Conservation (phyloP, 2,329 filamentous ascomycete species). For the Epichloe gansuensis region DNA sequence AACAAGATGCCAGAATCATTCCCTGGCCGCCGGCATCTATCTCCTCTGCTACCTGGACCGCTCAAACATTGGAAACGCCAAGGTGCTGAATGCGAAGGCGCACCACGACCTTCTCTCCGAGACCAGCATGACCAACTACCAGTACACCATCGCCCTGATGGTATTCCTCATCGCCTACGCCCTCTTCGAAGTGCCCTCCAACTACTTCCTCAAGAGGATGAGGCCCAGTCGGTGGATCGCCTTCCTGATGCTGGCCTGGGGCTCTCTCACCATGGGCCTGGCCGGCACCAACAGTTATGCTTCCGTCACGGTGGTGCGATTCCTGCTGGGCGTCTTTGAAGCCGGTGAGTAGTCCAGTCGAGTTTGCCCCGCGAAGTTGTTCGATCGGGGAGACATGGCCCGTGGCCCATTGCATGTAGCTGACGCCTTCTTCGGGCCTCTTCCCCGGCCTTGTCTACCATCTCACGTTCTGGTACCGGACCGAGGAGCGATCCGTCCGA, state of each 20-base stretch:
- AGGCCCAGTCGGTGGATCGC: conserved; percentile 52
- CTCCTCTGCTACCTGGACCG: conserved; percentile 57
- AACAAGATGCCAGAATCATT: conserved; percentile 51
- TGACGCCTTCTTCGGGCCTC: conserved; percentile 32
- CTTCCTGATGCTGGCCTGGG: conserved; percentile 56
- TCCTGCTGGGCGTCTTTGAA: conserved; percentile 58
- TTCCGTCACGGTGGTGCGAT: conserved; percentile 52
- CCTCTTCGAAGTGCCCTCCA: conserved; percentile 53
- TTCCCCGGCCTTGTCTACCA: conserved; percentile 51
- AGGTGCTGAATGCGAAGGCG: conserved; percentile 49
- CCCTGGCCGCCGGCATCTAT: conserved; percentile 51
- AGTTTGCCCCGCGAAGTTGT: no score
- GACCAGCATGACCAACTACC: conserved; percentile 46
- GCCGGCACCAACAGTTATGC: conserved; percentile 51
- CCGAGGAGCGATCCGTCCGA: conserved; percentile 55
- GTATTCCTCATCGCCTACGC: conserved; percentile 50
- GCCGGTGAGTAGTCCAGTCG: conserved; percentile 22
- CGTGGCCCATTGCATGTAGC: conserved; percentile 35
- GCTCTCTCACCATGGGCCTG: conserved; percentile 53
- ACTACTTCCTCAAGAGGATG: conserved; percentile 53
- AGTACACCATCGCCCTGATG: conserved; percentile 48
- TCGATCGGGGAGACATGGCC: background rate
- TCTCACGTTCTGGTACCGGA: conserved; percentile 63
- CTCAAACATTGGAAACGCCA: conserved; percentile 58
- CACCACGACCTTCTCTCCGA: conserved; percentile 49